Percentiles rank a stretch among this genome's conserved stretches.
These are phyloP conservation scores for Boletus sp. DNA, from an alignment of 768 basidiomycete species.

Conservation along the genomic window DNA sequence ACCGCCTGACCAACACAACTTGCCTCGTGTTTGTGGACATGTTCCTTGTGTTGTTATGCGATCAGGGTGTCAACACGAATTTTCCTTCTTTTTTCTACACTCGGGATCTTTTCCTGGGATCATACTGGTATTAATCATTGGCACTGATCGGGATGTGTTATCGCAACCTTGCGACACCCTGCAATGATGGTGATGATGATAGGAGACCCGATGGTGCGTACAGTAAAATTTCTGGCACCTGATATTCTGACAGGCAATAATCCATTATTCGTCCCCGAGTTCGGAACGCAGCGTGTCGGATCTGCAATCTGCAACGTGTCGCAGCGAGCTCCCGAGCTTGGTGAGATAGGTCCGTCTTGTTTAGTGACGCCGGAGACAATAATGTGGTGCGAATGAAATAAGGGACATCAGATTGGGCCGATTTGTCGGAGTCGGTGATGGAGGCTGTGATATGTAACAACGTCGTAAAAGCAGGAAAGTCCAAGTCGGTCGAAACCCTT, in stretches of 20 bases:
- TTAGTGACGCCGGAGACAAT: too few relatives aligned
- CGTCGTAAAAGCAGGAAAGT: too few relatives aligned
- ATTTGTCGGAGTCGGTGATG: too few relatives aligned
- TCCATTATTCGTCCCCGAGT: slow-evolving; percentile 3
- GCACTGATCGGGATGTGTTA: neutral
- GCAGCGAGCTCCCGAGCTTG: slow-evolving; percentile 21
- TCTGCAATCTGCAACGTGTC: slow-evolving; percentile 18
- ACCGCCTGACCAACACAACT: neutral
- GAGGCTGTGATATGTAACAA: too few relatives aligned
- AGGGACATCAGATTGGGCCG: too few relatives aligned
- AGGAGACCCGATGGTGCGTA: neutral
- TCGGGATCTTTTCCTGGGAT: neutral
- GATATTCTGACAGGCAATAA: neutral
- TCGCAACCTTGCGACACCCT: neutral
- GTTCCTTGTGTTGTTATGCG: slow-evolving; percentile 13
- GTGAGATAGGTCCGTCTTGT: too few relatives aligned
- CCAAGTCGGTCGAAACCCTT: too few relatives aligned
- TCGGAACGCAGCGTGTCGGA: slow-evolving; percentile 4
- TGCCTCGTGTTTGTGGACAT: slow-evolving; percentile 6
- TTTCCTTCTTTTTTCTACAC: neutral
- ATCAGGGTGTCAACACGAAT: neutral
- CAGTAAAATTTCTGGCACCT: neutral
- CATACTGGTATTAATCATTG: neutral
- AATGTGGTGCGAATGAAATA: too few relatives aligned
- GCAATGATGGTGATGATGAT: neutral